Evolutionary conservation across 2,329 filamentous ascomycete species (phyloP).

Genomic region (Aspergillus sp.): DNA sequence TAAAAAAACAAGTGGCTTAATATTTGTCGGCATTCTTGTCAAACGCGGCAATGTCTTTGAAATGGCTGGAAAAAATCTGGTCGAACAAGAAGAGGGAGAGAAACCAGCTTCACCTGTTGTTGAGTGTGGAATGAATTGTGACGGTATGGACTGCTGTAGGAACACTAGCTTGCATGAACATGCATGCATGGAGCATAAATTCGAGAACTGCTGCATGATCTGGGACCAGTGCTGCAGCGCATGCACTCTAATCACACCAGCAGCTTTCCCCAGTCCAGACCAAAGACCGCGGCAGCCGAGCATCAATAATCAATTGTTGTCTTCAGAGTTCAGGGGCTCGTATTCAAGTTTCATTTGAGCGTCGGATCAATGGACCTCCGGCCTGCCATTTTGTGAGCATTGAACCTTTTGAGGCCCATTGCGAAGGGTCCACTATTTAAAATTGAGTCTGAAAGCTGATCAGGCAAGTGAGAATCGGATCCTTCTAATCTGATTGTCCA

Average conservation of each 20-base stretch:
- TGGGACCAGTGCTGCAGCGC: slow-evolving; percentile 2
- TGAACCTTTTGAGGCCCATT: neutral
- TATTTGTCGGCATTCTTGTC: neutral
- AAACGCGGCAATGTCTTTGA: neutral
- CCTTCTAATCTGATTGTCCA: neutral
- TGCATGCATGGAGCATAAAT: slow-evolving; percentile 5
- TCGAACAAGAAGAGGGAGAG: neutral
- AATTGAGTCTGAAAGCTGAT: neutral
- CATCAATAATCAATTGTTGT: neutral
- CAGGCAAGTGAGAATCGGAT: neutral
- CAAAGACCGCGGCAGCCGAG: slow-evolving; percentile 6
- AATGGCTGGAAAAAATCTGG: neutral
- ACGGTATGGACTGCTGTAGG: neutral
- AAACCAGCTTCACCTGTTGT: neutral
- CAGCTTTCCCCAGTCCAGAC: neutral
- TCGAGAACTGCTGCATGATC: slow-evolving; percentile 11
- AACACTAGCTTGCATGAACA: slow-evolving; percentile 8
- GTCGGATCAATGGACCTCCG: neutral
- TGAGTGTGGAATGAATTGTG: neutral
- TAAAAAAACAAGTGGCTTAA: neutral
- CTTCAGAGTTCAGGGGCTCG: neutral
- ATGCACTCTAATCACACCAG: slow-evolving; percentile 8
- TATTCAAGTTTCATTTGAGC: no score
- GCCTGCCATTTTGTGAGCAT: neutral
- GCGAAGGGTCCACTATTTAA: neutral